Percentiles rank a stretch among this genome's conserved stretches.
These are phyloP conservation scores for Coprinopsis cinerea DNA, from an alignment of 768 basidiomycete genomes.

Conservation along the genomic window DNA sequence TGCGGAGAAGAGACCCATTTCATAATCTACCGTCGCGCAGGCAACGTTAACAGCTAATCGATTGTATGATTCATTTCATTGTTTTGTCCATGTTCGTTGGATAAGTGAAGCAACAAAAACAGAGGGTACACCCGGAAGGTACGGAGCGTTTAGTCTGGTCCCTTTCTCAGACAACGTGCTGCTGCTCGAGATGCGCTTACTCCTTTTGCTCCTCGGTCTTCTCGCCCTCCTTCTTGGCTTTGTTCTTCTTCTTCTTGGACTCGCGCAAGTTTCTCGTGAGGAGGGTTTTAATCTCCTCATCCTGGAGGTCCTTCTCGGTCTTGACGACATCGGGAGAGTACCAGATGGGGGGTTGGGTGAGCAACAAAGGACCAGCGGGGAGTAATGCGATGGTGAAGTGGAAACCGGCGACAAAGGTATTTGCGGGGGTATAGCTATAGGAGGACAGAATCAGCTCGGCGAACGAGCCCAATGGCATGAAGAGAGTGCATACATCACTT, in stretches of 20 bases:
- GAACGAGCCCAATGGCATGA: background rate
- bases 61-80: no score
- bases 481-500: conserved; percentile 67
- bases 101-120: background rate
- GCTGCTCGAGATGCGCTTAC: no score
- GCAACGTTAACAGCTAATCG: no score
- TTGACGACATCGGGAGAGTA: conserved; percentile 90
- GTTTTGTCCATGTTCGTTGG: no score
- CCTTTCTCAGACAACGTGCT: no score
- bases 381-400: conserved; percentile 96
- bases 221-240: conserved; percentile 51
- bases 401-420: conserved; percentile 88
- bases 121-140: no score
- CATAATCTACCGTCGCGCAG: conserved; percentile 5
- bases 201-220: background rate
- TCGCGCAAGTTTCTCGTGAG: conserved; percentile 78
- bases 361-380: conserved; percentile 79
- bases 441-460: no score
- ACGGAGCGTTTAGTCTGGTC: no score
- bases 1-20: conserved; percentile 31
- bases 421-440: conserved; percentile 68
- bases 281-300: conserved; percentile 78
- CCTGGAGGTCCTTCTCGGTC: conserved; percentile 84
- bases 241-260: conserved; percentile 91
- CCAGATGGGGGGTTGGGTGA: conserved; percentile 88